Evolutionary conservation across 371 early-diverging fungal genomes (phyloP).

Genomic region (Lichtheimia corymbifera): DNA sequence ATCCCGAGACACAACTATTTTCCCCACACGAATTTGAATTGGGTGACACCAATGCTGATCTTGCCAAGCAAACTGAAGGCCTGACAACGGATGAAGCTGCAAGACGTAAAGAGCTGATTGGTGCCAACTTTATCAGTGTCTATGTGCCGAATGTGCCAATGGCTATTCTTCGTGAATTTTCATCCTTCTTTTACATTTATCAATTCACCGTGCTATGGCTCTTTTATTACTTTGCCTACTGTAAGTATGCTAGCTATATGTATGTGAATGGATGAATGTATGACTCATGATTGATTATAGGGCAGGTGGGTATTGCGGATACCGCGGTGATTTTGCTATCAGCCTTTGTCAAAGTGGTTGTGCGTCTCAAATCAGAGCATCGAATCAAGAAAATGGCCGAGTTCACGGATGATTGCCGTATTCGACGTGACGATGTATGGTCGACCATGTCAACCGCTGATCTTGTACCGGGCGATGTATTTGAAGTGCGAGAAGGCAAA

Average conservation of each 20-base stretch:
- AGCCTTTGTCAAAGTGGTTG: conserved; percentile 68
- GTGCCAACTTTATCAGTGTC: conserved; percentile 73
- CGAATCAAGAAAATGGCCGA: conserved; percentile 73
- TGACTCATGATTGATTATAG: not conserved
- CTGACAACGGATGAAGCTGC: conserved; percentile 59
- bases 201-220: conserved; percentile 77
- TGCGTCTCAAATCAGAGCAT: conserved; percentile 63
- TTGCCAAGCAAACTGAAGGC: conserved; percentile 53
- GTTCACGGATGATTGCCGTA: conserved; percentile 48
- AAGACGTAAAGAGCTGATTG: conserved; percentile 60
- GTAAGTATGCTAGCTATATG: too few relatives aligned
- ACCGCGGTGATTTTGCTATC: conserved; percentile 71
- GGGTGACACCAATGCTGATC: conserved; percentile 53
- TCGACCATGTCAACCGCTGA: conserved; percentile 46
- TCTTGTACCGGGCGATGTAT: conserved; percentile 77
- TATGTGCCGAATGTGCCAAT: conserved; percentile 53
- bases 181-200: conserved; percentile 78
- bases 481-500: conserved; percentile 57
- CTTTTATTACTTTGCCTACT: conserved; percentile 76
- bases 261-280: not conserved
- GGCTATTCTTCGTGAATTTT: conserved; percentile 67
- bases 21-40: conserved; percentile 58
- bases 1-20: conserved; percentile 49
- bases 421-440: conserved; percentile 67
- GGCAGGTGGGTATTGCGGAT: conserved; percentile 74